These are phyloP conservation scores for Phytopythium helicoides DNA, from an alignment of 352 stramenopile genomes.

Conservation along the genomic window DNA sequence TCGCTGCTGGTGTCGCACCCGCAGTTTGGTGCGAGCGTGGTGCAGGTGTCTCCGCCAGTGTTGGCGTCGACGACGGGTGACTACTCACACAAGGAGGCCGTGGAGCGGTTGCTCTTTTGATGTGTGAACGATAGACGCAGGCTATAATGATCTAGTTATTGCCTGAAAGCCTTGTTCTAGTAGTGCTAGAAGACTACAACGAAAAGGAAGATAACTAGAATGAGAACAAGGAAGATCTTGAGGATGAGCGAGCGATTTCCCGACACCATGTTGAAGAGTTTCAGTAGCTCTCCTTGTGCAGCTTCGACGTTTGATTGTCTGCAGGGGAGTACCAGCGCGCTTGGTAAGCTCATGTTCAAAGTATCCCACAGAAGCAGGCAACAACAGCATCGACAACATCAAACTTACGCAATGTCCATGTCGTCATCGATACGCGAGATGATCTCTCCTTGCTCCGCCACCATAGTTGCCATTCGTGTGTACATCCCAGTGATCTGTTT, in stretches of 20 bases:
- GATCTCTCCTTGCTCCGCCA: slow-evolving; percentile 76
- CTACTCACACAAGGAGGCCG: slow-evolving; percentile 18
- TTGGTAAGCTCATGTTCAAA: no score
- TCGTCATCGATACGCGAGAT: slow-evolving; percentile 84
- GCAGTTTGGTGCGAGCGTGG: slow-evolving; percentile 35
- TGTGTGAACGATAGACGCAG: neutral
- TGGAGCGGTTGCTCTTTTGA: slow-evolving; percentile 33
- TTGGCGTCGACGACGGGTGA: slow-evolving; percentile 30
- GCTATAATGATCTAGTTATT: no score
- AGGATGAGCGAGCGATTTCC: slow-evolving; percentile 81
- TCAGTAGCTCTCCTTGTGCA: slow-evolving; percentile 73
- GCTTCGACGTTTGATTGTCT: slow-evolving; percentile 78
- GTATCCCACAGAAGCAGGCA: no score
- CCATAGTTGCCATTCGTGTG: slow-evolving; percentile 82
- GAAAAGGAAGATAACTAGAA: slow-evolving; percentile 86
- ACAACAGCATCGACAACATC: no score
- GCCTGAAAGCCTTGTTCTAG: neutral
- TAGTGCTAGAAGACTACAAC: slow-evolving; percentile 80
- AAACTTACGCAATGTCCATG: slow-evolving; percentile 83
- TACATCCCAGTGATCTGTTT: slow-evolving; percentile 84
- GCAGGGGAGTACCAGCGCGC: no score
- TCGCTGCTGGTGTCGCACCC: slow-evolving; percentile 50
- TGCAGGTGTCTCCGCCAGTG: slow-evolving; percentile 41
- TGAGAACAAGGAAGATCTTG: slow-evolving; percentile 83
- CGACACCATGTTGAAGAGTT: slow-evolving; percentile 82